These are phyloP conservation scores for Penicillium argentinense DNA, from an alignment of 495 filamentous ascomycete species.

Conservation along the genomic window DNA sequence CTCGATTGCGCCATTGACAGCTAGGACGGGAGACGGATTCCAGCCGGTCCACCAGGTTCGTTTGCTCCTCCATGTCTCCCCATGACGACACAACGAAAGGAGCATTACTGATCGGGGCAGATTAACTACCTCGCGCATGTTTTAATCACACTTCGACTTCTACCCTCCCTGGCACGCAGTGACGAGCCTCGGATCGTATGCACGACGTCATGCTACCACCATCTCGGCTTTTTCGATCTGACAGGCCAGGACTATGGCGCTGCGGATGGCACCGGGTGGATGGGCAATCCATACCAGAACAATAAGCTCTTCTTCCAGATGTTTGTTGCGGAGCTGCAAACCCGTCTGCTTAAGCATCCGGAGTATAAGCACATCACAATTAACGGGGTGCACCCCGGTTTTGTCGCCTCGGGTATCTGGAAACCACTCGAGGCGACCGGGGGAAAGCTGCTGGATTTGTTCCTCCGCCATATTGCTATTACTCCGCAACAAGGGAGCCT, in stretches of 20 bases:
- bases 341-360: slow-evolving; percentile 13
- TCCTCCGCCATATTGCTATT: slow-evolving; percentile 15
- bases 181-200: slow-evolving; percentile 23
- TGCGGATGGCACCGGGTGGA: neutral
- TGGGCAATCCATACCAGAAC: slow-evolving; percentile 14
- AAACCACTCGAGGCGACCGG: neutral
- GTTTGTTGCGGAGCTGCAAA: slow-evolving; percentile 25
- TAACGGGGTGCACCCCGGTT: slow-evolving; percentile 28
- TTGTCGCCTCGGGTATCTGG: slow-evolving; percentile 22
- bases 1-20: neutral
- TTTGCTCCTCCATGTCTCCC: neutral
- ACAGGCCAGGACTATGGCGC: slow-evolving; percentile 10
- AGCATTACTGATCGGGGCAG: too few species aligned
- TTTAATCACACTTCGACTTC: slow-evolving; percentile 21
- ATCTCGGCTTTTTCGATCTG: slow-evolving; percentile 14
- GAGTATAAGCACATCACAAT: slow-evolving; percentile 26
- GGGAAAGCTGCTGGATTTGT: neutral
- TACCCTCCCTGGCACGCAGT: slow-evolving; percentile 19
- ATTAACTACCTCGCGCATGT: slow-evolving; percentile 27
- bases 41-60: slow-evolving; percentile 24
- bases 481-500: slow-evolving; percentile 22
- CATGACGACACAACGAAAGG: too few species aligned
- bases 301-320: slow-evolving; percentile 29
- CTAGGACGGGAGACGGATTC: slow-evolving; percentile 25
- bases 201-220: slow-evolving; percentile 26